Evolutionary conservation across 768 basidiomycete species (phyloP).

Genomic region (Candolleomyces efflorescens): DNA sequence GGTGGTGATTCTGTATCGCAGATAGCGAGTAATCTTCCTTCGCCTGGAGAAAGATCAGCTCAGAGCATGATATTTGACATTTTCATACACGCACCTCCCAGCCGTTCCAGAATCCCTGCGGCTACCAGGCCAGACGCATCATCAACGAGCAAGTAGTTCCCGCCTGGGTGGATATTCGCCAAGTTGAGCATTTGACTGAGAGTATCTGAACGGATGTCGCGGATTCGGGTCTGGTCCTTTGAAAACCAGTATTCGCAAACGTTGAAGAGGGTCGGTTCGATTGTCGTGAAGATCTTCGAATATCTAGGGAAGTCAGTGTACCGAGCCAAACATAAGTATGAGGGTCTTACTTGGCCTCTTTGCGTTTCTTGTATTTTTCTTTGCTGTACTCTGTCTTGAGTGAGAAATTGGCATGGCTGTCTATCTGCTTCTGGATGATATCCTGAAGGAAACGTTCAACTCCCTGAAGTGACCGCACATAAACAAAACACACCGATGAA

Average conservation of each 20-base stretch:
- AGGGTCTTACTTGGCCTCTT: conserved; percentile 94
- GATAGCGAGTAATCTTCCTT: conserved; percentile 79
- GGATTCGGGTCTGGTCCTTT: conserved; percentile 77
- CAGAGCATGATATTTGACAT: no score
- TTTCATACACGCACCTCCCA: conserved; percentile 57
- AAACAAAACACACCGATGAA: conserved; percentile 52
- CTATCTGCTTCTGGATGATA: conserved; percentile 93
- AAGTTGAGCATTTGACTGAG: conserved; percentile 85
- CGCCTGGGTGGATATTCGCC: conserved; percentile 80
- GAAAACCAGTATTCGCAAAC: conserved; percentile 86
- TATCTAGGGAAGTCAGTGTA: conserved; percentile 49
- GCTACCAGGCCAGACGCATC: conserved; percentile 89
- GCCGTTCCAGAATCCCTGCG: conserved; percentile 76
- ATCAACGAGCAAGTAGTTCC: conserved; percentile 86
- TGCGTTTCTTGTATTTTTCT: conserved; percentile 95
- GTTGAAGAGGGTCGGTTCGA: conserved; percentile 85
- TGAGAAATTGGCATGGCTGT: conserved; percentile 85
- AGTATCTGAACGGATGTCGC: conserved; percentile 82
- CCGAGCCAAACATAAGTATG: not conserved
- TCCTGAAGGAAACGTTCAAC: conserved; percentile 50
- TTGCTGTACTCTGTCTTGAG: conserved; percentile 98
- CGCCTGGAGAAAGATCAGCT: conserved; percentile 38
- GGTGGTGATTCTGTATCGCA: conserved; percentile 92
- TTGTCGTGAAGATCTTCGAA: conserved; percentile 79
- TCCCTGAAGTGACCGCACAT: conserved; percentile 7